Percentiles rank a stretch among this genome's conserved stretches.
Evolutionary conservation across 371 early-diverging fungal genomes (phyloP).

Genomic region (Umbelopsis sp.): DNA sequence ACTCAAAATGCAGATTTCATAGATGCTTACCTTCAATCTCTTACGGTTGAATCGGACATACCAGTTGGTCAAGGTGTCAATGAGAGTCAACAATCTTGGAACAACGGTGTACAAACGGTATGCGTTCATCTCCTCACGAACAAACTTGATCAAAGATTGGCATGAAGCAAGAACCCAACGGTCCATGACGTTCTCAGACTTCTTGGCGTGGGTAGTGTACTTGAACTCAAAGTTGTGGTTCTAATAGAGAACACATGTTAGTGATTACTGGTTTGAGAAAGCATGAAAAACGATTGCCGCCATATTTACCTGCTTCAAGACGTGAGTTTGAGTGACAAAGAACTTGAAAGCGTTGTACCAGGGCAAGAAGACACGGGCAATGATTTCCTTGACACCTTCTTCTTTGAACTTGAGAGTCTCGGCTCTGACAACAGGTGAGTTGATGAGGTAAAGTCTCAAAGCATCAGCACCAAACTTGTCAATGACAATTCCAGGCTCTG

Average conservation of each 20-base stretch:
- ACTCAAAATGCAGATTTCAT: not conserved
- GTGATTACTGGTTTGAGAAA: not conserved
- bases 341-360: conserved; percentile 99
- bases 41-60: conserved; percentile 99
- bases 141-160: conserved; percentile 91
- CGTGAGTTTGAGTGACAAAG: conserved; percentile 88
- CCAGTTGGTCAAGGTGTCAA: conserved; percentile 99
- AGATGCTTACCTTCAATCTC: conserved; percentile 75
- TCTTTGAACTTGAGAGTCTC: conserved; percentile 98
- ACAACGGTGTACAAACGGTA: conserved; percentile 98
- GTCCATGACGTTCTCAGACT: conserved; percentile 94
- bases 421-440: conserved; percentile 99
- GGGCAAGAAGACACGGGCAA: conserved; percentile 96
- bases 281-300: not conserved
- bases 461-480: conserved; percentile 98
- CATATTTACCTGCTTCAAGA: conserved; percentile 74
- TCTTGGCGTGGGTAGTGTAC: conserved; percentile 71
- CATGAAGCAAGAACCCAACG: conserved; percentile 96
- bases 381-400: conserved; percentile 97
- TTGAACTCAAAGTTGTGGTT: conserved; percentile 80
- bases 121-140: conserved; percentile 91
- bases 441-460: conserved; percentile 97
- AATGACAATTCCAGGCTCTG: conserved; percentile 92
- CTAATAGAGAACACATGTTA: conserved; percentile 22
- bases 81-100: conserved; percentile 86